Conservation (phyloP, 1,284 basidiomycete species). For the Cystobasidium sp. region DNA sequence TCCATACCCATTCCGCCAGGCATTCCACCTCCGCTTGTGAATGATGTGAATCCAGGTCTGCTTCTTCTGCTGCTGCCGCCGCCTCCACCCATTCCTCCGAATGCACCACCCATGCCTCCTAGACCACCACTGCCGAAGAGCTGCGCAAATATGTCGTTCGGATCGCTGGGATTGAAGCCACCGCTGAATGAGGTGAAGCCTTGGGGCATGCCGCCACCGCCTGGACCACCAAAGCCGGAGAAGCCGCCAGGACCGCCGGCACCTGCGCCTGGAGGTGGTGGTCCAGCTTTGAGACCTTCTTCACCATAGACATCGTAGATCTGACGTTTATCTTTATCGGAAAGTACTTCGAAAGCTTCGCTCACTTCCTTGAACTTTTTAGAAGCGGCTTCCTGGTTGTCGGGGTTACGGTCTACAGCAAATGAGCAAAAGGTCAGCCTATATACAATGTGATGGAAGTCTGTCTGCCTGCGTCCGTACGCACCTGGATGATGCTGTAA, state of each 20-base stretch:
- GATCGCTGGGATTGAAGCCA: slow-evolving; percentile 74
- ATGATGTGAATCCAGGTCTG: slow-evolving; percentile 11
- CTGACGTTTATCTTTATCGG: slow-evolving; percentile 73
- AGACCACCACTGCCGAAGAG: slow-evolving; percentile 59
- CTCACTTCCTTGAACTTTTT: slow-evolving; percentile 92
- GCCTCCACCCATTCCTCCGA: slow-evolving; percentile 45
- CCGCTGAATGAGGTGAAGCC: slow-evolving; percentile 23
- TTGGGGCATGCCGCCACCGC: slow-evolving; percentile 59
- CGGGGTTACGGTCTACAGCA: slow-evolving; percentile 86
- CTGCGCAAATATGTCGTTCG: slow-evolving; percentile 88
- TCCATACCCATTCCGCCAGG: slow-evolving; percentile 50
- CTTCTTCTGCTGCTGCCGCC: slow-evolving; percentile 24
- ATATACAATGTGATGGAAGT: neutral
- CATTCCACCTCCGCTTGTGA: slow-evolving; percentile 37
- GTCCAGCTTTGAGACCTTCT: slow-evolving; percentile 79
- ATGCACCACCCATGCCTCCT: slow-evolving; percentile 58
- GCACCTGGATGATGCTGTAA: slow-evolving; percentile 28
- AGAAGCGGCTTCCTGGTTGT: slow-evolving; percentile 76
- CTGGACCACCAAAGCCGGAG: slow-evolving; percentile 61
- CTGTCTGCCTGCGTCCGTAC: neutral
- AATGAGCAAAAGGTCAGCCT: slow-evolving; percentile 56
- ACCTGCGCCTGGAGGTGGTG: slow-evolving; percentile 63
- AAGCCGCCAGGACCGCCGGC: slow-evolving; percentile 54
- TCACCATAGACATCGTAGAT: slow-evolving; percentile 96
- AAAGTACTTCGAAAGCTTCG: slow-evolving; percentile 88